phyloP scores from a whole-genome alignment of 1,284 basidiomycete species.

The Cryptococcus sp. region DNA sequence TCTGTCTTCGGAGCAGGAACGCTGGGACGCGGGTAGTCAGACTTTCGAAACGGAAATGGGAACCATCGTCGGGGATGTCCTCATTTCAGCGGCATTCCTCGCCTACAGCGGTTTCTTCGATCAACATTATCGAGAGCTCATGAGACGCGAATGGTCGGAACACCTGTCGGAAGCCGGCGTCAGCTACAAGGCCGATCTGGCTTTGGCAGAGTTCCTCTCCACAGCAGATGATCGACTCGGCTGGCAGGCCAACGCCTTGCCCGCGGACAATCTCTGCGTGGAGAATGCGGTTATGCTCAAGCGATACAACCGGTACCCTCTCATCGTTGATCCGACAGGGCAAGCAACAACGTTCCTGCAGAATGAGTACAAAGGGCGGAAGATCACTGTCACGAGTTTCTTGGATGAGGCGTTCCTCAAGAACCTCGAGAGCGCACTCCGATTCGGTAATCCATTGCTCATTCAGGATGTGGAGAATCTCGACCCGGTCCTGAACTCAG shows the following conservation, averaged over 20 bases:
- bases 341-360: constrained; percentile 93
- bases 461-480: constrained; percentile 98
- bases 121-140: constrained; percentile 93
- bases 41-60: constrained; percentile 99
- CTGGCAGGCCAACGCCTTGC: constrained; percentile 94
- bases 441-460: constrained; percentile 95
- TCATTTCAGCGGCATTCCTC: constrained; percentile 94
- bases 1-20: constrained; percentile 88
- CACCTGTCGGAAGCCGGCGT: constrained; percentile 88
- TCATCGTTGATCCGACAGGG: constrained; percentile 99
- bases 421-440: constrained; percentile 95
- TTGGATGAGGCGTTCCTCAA: constrained; percentile 98
- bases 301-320: constrained; percentile 94
- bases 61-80: constrained; percentile 95
- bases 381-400: constrained; percentile 98
- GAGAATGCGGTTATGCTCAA: constrained; percentile 99
- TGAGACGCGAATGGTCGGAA: constrained; percentile 94
- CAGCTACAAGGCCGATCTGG: constrained; percentile 89
- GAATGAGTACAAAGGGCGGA: constrained; percentile 93
- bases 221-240: constrained; percentile 93
- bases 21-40: constrained; percentile 94
- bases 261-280: constrained; percentile 91
- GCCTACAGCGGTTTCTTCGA: constrained; percentile 99
- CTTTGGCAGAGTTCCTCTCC: constrained; percentile 92
- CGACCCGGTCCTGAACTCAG: constrained; percentile 96